phyloP scores from a whole-genome alignment of 345 rosid genomes.

The Aquilaria sinensis region DNA sequence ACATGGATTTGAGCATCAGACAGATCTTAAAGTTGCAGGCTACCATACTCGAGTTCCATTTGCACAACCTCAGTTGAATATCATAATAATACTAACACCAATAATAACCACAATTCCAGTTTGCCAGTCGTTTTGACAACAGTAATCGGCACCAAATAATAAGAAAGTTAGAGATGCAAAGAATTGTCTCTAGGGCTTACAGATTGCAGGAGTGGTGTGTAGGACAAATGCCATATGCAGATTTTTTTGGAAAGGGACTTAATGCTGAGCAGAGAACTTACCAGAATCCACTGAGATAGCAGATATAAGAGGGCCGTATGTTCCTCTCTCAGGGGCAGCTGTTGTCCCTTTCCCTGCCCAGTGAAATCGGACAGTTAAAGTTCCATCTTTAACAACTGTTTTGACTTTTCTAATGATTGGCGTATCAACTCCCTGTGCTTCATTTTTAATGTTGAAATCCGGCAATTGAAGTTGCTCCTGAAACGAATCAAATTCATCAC shows the following conservation, averaged over 20 bases:
- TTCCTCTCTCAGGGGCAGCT: slow-evolving; percentile 22
- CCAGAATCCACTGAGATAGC: slow-evolving; percentile 36
- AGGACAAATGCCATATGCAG: background rate
- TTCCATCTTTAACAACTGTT: slow-evolving; percentile 18
- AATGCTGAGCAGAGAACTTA: slow-evolving; percentile 6
- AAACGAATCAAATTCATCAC: background rate
- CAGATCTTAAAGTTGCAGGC: too few relatives aligned
- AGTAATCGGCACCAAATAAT: background rate
- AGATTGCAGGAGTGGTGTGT: background rate
- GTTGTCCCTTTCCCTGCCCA: slow-evolving; percentile 49
- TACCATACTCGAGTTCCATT: too few relatives aligned
- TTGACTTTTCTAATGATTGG: slow-evolving; percentile 14
- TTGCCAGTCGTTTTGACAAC: too few relatives aligned
- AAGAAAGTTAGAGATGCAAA: background rate
- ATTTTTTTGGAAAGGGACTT: background rate
- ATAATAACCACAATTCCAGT: too few relatives aligned
- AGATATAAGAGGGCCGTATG: slow-evolving; percentile 40
- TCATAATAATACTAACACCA: too few relatives aligned
- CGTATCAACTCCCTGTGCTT: slow-evolving; percentile 25
- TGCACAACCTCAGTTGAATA: too few relatives aligned
- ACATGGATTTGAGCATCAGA: too few relatives aligned
- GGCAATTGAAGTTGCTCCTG: slow-evolving; percentile 25
- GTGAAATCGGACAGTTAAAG: slow-evolving; percentile 33
- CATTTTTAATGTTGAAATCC: slow-evolving; percentile 28
- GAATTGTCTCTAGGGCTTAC: background rate